Conservation (phyloP, 768 basidiomycete species). For the Russula earlei region DNA sequence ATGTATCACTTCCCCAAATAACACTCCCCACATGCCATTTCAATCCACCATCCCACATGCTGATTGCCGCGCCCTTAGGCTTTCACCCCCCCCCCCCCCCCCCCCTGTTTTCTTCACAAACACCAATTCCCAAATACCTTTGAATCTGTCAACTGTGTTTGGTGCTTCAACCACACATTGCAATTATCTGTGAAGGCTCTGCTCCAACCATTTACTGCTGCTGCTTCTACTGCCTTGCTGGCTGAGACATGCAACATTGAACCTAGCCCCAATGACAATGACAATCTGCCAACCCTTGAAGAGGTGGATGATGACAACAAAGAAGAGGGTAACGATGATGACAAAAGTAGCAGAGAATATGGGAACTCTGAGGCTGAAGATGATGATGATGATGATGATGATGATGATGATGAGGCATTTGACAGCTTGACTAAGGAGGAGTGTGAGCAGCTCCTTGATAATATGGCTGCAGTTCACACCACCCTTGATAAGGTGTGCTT, state of each 20-base stretch:
- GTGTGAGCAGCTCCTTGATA: neutral
- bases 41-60: too few relatives aligned
- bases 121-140: slow-evolving; percentile 29
- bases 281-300: too few relatives aligned
- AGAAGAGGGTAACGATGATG: neutral
- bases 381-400: neutral
- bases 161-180: neutral
- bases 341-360: too few relatives aligned
- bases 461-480: neutral
- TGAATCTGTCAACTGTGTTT: neutral
- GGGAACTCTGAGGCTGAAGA: too few relatives aligned
- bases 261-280: too few relatives aligned
- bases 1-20: too few relatives aligned
- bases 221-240: too few relatives aligned
- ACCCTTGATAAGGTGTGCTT: neutral
- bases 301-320: neutral
- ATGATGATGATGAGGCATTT: neutral
- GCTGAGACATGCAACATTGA: too few relatives aligned
- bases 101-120: slow-evolving; percentile 24
- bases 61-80: too few relatives aligned
- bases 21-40: too few relatives aligned
- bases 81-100: too few relatives aligned
- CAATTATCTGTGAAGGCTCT: neutral
- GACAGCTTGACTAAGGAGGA: neutral
- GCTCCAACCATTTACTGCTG: neutral